Evolutionary conservation across 495 filamentous ascomycete genomes (phyloP).

Genomic region (Glutinoglossum americanum): DNA sequence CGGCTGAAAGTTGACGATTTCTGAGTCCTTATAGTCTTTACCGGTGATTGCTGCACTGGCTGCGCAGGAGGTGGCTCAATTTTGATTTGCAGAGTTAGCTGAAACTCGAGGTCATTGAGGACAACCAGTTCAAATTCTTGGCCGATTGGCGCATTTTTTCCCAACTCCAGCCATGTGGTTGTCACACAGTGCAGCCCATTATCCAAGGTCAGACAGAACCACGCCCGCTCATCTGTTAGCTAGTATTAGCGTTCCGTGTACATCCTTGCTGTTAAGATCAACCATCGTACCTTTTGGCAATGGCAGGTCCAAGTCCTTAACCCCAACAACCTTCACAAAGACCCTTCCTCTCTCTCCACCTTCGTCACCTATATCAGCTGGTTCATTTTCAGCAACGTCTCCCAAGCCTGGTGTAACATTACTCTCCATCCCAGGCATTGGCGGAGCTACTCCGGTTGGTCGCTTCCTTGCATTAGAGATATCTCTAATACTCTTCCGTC

Average conservation of each 20-base stretch:
- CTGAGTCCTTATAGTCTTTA: slow-evolving; percentile 29
- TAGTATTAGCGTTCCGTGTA: not conserved
- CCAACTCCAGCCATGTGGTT: slow-evolving; percentile 84
- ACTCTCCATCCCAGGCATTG: slow-evolving; percentile 73
- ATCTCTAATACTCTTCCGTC: slow-evolving; percentile 42
- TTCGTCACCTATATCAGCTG: slow-evolving; percentile 37
- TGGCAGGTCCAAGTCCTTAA: slow-evolving; percentile 84
- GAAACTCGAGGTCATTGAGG: slow-evolving; percentile 89
- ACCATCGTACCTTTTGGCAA: slow-evolving; percentile 57
- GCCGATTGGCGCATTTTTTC: slow-evolving; percentile 81
- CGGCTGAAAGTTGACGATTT: slow-evolving; percentile 76
- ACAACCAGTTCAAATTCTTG: slow-evolving; percentile 98
- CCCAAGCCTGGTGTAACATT: slow-evolving; percentile 41
- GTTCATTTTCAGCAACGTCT: slow-evolving; percentile 34
- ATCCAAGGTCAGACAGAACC: slow-evolving; percentile 86
- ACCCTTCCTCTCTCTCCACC: slow-evolving; percentile 76
- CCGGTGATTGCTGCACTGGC: slow-evolving; percentile 27
- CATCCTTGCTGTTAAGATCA: not conserved
- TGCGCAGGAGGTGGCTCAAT: slow-evolving; percentile 52
- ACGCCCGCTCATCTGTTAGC: slow-evolving; percentile 57
- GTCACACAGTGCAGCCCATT: slow-evolving; percentile 97
- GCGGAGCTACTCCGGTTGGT: slow-evolving; percentile 46
- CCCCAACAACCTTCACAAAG: slow-evolving; percentile 92
- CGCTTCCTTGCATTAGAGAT: slow-evolving; percentile 42
- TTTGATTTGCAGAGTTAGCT: slow-evolving; percentile 89